A percentile compares a stretch with the other conserved stretches of the same genome.
phyloP scores from a whole-genome alignment of 2,329 filamentous ascomycete species.

The Stemphylium beticola region DNA sequence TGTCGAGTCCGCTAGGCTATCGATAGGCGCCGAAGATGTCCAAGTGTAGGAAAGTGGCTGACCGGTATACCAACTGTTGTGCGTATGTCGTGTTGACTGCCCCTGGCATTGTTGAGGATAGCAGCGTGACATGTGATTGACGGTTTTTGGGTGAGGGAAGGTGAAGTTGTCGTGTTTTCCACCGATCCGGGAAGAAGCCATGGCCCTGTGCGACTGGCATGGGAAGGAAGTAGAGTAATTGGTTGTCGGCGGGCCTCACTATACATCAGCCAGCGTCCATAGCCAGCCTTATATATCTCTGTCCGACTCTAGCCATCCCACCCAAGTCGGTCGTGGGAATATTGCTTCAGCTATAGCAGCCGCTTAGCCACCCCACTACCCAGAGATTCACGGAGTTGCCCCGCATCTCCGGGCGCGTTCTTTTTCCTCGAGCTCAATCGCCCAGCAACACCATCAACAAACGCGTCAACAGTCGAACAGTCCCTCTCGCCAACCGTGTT shows the following conservation, averaged over 20 bases:
- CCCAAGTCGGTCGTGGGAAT: not conserved
- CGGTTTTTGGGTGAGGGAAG: not conserved
- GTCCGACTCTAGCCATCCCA: not conserved
- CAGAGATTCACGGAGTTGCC: slow-evolving; percentile 28
- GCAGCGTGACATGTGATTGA: slow-evolving; percentile 9
- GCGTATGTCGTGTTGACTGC: slow-evolving; percentile 8
- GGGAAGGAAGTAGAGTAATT: not conserved
- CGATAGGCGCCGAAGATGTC: not conserved
- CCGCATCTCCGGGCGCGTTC: slow-evolving; percentile 35
- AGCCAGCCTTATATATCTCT: not conserved
- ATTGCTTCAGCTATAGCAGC: slow-evolving; percentile 3
- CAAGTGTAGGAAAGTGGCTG: not conserved
- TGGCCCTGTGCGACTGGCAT: not conserved
- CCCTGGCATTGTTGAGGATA: slow-evolving; percentile 7
- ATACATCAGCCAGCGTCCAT: not conserved
- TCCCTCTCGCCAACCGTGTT: slow-evolving; percentile 18
- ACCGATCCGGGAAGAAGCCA: slow-evolving; percentile 4
- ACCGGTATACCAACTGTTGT: slow-evolving; percentile 4
- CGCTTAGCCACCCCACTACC: slow-evolving; percentile 17
- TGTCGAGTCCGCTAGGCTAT: slow-evolving; percentile 4
- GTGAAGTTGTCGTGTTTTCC: slow-evolving; percentile 6
- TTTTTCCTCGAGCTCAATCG: slow-evolving; percentile 21
- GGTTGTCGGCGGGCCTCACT: not conserved
- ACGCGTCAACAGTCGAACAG: slow-evolving; percentile 23
- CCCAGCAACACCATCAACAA: slow-evolving; percentile 29